Conservation (phyloP, 2,329 filamentous ascomycete species). For the Corniculantispora saksenae region DNA sequence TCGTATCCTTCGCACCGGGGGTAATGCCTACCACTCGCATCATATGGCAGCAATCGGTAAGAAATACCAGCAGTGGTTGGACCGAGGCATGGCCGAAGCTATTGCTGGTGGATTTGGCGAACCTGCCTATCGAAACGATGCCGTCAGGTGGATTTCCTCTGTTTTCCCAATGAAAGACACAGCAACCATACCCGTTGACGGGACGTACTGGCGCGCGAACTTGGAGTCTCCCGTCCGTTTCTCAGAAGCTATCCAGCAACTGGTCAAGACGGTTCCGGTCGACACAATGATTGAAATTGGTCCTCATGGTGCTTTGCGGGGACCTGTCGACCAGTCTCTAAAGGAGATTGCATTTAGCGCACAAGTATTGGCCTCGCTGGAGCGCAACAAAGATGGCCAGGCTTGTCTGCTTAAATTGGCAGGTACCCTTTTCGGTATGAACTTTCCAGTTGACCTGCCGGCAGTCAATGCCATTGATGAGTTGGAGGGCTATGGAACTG, state of each 20-base stretch:
- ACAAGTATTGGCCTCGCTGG: no score
- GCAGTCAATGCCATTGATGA: not conserved
- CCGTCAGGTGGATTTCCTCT: no score
- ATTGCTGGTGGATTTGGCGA: not conserved
- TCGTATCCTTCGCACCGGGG: not conserved
- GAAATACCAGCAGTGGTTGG: not conserved
- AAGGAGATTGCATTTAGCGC: constrained; percentile 23
- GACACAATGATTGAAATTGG: not conserved
- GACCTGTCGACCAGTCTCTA: not conserved
- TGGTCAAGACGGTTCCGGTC: not conserved
- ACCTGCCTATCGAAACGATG: no score
- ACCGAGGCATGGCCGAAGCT: not conserved
- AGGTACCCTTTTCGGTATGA: not conserved
- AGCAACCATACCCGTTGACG: not conserved
- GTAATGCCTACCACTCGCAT: not conserved
- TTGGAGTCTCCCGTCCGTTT: no score
- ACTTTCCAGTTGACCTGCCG: not conserved
- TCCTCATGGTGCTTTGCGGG: not conserved
- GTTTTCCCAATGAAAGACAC: no score
- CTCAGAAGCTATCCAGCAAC: not conserved
- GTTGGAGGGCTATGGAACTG: no score
- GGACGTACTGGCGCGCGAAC: not conserved
- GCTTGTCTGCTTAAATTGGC: not conserved
- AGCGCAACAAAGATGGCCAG: no score
- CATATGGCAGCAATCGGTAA: not conserved